phyloP scores from a whole-genome alignment of 345 rosid species.

The Erysimum cheiranthoides region DNA sequence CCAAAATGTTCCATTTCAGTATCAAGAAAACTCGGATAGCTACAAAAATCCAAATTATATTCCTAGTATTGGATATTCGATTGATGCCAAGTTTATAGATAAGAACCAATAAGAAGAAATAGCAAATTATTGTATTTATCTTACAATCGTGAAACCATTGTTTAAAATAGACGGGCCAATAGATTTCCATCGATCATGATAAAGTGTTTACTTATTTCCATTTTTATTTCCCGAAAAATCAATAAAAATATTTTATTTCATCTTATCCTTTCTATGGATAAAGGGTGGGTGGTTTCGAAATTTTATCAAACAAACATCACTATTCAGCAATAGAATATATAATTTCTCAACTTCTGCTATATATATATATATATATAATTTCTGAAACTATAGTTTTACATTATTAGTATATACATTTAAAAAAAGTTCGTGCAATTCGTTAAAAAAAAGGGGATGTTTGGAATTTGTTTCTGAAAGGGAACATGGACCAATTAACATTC shows the following conservation, averaged over 20 bases:
- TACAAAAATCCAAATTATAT: constrained; percentile 11
- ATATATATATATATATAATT: not conserved
- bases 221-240: not conserved
- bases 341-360: no score
- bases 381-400: not conserved
- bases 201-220: constrained; percentile 11
- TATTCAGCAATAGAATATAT: not conserved
- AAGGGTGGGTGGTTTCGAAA: constrained; percentile 30
- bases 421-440: no score
- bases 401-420: no score
- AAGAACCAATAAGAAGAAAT: constrained; percentile 15
- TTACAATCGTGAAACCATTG: not conserved
- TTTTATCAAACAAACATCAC: constrained; percentile 19
- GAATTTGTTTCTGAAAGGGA: not conserved
- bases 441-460: not conserved
- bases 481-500: constrained; percentile 13
- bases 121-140: constrained; percentile 1
- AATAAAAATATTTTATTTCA: not conserved
- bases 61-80: constrained; percentile 10
- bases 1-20: not conserved
- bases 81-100: not conserved
- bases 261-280: constrained; percentile 39
- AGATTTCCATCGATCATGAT: constrained; percentile 17
- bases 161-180: constrained; percentile 13
- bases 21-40: constrained; percentile 1